Evolutionary conservation across 202 grass and related monocot genomes (phyloP).

Genomic region (Carex arenaria): DNA sequence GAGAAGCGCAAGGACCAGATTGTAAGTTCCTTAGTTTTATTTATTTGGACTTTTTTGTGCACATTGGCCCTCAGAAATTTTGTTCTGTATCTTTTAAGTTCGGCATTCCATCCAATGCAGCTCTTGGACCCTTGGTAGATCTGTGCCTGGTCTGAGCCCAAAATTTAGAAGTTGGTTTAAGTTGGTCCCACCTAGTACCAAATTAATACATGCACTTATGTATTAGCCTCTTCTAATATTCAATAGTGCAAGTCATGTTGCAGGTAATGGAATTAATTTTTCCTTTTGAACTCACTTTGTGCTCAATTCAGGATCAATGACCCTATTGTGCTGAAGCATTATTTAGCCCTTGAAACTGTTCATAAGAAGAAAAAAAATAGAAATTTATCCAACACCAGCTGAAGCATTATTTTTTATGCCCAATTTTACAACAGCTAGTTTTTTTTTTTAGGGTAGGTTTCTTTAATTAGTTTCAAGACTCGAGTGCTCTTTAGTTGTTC

Average conservation of each 20-base stretch:
- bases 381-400: neutral
- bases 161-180: neutral
- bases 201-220: neutral
- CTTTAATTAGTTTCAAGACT: neutral
- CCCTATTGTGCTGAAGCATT: neutral
- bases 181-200: neutral
- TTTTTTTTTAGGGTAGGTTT: neutral
- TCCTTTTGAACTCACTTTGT: neutral
- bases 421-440: neutral
- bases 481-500: neutral
- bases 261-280: neutral
- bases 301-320: neutral
- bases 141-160: neutral
- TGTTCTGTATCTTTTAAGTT: neutral
- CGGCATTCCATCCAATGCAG: neutral
- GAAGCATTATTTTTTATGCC: neutral
- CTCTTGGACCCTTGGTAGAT: neutral
- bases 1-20: conserved; percentile 89
- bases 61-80: neutral
- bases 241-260: neutral
- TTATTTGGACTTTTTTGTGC: neutral
- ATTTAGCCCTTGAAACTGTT: neutral
- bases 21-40: conserved; percentile 37
- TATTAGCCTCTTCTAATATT: neutral
- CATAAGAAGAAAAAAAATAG: neutral